These are phyloP conservation scores for Carex myosuroides DNA, from an alignment of 176 grass and related monocot species.

Conservation along the genomic window DNA sequence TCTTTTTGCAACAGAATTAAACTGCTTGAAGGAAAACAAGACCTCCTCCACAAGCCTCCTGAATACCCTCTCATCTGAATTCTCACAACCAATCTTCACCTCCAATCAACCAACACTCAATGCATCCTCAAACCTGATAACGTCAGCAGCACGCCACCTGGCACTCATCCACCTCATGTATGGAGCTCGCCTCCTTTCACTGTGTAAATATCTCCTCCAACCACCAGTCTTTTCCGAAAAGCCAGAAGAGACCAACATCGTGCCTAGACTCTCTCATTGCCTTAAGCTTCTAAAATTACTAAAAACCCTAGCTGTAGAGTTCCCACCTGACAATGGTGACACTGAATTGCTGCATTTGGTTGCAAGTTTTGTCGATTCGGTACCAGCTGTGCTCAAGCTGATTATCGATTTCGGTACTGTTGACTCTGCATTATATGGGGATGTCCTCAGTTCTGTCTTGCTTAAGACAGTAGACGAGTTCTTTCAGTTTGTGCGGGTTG, in stretches of 20 bases:
- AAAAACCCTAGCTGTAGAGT: conserved; percentile 42
- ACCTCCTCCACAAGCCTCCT: conserved; percentile 40
- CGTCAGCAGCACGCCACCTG: conserved; percentile 54
- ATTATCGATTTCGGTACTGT: conserved; percentile 67
- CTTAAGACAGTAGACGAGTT: conserved; percentile 88
- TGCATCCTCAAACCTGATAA: conserved; percentile 46
- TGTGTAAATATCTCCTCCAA: conserved; percentile 60
- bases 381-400: conserved; percentile 61
- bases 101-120: conserved; percentile 33
- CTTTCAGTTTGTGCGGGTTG: conserved; percentile 55
- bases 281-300: conserved; percentile 75
- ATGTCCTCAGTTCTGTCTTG: conserved; percentile 53
- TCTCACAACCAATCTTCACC: conserved; percentile 37
- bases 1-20: conserved; percentile 41
- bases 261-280: conserved; percentile 67
- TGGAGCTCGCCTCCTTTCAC: conserved; percentile 53
- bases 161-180: conserved; percentile 54
- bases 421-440: conserved; percentile 42
- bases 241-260: conserved; percentile 63
- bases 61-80: conserved; percentile 60
- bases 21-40: conserved; percentile 54
- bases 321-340: conserved; percentile 46
- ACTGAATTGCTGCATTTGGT: conserved; percentile 44
- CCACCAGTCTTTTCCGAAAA: conserved; percentile 51
- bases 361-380: conserved; percentile 50